Evolutionary conservation across 2,329 filamentous ascomycete genomes (phyloP), one percentile per base, ranked within the genome.

Genomic region (Colletotrichum higginsianum): DNA sequence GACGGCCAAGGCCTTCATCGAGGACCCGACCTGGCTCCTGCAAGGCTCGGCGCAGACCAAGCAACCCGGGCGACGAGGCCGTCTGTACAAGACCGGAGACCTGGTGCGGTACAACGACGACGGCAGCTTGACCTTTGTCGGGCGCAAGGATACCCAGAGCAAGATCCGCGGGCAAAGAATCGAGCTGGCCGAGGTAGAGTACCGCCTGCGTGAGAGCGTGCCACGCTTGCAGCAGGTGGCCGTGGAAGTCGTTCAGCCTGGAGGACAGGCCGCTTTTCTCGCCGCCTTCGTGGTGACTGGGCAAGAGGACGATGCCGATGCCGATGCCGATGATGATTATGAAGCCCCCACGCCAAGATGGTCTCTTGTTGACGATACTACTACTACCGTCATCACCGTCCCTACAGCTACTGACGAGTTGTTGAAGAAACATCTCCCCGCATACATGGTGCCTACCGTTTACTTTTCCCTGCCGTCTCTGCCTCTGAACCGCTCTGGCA

Each of bases 11-110:
- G 82, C 84, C 0, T 92, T 92, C 71, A 86, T 92, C 58, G 80
- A 83, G 11, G 82, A 88, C 64, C 88, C 88, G 0, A 77, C 77
- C 0, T 91, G 88, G 86, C 80, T 87, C 0, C 77, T 81, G 76
- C 77, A 0, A 84, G 85, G 7, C 76, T 80, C 23, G 78, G 78
- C 2, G 64, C 75, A 0, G 69, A 76, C 1, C 2, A 26, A 15
- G n/a, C 44, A 46, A 23, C 63, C 79, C 0, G 85, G 85, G 2
- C 79, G 83, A 3, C 74, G 64, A 9, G 84, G 84, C 1, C 81
- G 85, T 6, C 73, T 91, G 2, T 91, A 90, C 76, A 52, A 52
- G 49, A 52, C 49, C 9, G 49, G 49, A 6, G 49, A 52, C 23
- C n/a, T 52, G n/a, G n/a, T 87, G 1, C 83, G 81, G 35, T 88